Evolutionary conservation across 1,284 basidiomycete species (phyloP).

Genomic region (Cerioporus squamosus): DNA sequence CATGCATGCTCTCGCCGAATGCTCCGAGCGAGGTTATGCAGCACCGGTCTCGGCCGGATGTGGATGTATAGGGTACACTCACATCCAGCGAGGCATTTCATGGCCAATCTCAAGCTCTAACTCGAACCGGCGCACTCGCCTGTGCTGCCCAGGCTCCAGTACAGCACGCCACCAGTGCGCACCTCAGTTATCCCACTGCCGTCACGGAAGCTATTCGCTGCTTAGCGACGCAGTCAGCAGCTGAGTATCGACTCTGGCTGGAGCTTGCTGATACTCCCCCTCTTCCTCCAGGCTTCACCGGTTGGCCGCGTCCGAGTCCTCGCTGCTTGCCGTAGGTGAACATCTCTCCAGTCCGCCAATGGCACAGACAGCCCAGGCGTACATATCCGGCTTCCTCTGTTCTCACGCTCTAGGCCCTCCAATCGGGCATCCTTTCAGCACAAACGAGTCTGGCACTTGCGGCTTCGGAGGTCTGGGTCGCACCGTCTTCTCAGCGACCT

Average conservation of each 20-base stretch:
- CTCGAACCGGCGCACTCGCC: constrained; percentile 1
- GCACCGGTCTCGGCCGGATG: not conserved
- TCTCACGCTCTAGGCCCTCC: not conserved
- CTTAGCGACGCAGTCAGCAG: not conserved
- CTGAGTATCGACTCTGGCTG: too few relatives aligned
- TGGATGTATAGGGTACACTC: too few relatives aligned
- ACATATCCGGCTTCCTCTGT: not conserved
- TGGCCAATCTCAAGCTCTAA: not conserved
- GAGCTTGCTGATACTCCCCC: too few relatives aligned
- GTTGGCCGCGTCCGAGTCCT: not conserved
- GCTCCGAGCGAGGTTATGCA: not conserved
- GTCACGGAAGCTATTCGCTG: not conserved
- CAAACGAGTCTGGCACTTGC: too few relatives aligned
- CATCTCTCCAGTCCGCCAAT: not conserved
- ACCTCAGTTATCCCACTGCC: not conserved
- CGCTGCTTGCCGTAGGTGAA: not conserved
- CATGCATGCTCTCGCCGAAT: not conserved
- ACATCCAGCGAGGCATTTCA: not conserved
- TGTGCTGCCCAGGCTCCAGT: not conserved
- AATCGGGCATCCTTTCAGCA: too few relatives aligned
- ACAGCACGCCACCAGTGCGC: not conserved
- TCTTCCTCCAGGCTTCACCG: not conserved
- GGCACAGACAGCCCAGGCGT: not conserved
- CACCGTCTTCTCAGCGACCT: too few relatives aligned
- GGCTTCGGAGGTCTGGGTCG: too few relatives aligned